Conservation (phyloP, 352 stramenopile species). For the Phytophthora capsici region DNA sequence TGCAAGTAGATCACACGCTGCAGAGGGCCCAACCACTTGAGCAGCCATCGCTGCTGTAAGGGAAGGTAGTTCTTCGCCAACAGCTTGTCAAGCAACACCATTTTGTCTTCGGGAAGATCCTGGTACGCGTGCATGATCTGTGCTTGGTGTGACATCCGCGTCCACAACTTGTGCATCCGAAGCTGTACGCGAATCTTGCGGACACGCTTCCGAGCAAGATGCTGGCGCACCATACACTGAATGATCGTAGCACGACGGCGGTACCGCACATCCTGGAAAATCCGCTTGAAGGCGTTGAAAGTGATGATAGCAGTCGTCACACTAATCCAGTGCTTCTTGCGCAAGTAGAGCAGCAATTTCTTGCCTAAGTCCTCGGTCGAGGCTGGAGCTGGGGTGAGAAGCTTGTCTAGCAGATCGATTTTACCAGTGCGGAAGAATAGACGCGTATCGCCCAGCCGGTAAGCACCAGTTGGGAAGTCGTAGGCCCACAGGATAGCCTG, state of each 20-base stretch:
- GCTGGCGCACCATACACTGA: conserved; percentile 82
- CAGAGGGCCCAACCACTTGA: conserved; percentile 86
- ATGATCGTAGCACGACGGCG: conserved; percentile 74
- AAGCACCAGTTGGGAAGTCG: conserved; percentile 76
- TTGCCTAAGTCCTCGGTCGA: conserved; percentile 39
- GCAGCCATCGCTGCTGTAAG: conserved; percentile 69
- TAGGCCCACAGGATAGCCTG: conserved; percentile 84
- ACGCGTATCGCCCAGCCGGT: conserved; percentile 79
- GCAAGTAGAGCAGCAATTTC: conserved; percentile 65
- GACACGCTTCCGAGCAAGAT: conserved; percentile 75
- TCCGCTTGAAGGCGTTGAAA: conserved; percentile 73
- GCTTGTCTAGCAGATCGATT: conserved; percentile 81
- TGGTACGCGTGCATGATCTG: conserved; percentile 83
- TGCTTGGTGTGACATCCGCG: conserved; percentile 63
- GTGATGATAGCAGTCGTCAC: conserved; percentile 71
- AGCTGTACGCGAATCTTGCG: conserved; percentile 62
- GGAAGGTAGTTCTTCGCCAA: conserved; percentile 72
- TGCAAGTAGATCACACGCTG: conserved; percentile 87
- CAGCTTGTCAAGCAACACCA: conserved; percentile 80
- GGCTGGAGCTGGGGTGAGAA: conserved; percentile 60
- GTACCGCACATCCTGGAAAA: conserved; percentile 77
- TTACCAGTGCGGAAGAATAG: conserved; percentile 90
- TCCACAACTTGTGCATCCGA: conserved; percentile 72
- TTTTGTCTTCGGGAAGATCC: conserved; percentile 84
- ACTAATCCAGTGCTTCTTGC: conserved; percentile 84